Evolutionary conservation across 1,284 basidiomycete genomes (phyloP).

Genomic region (Cryptococcus maquisensis): DNA sequence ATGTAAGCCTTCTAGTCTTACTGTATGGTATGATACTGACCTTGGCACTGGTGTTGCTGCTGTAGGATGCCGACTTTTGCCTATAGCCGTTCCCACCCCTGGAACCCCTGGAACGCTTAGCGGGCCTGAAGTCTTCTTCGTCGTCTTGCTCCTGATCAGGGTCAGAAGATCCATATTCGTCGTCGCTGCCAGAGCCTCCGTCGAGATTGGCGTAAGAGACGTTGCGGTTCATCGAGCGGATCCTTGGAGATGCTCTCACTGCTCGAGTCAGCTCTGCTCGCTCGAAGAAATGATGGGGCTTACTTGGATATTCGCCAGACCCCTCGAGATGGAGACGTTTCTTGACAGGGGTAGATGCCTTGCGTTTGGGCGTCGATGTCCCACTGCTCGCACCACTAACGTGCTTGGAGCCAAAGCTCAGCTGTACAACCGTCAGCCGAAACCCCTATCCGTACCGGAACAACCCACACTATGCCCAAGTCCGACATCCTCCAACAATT

Average conservation of each 20-base stretch:
- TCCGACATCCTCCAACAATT: slow-evolving; percentile 38
- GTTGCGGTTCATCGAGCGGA: slow-evolving; percentile 35
- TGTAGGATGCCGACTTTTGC: slow-evolving; percentile 13
- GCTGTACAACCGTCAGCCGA: slow-evolving; percentile 5
- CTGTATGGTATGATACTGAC: neutral
- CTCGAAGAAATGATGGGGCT: neutral
- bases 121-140: slow-evolving; percentile 37
- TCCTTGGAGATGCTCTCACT: slow-evolving; percentile 39
- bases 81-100: slow-evolving; percentile 18
- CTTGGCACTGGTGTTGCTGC: slow-evolving; percentile 5
- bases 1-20: neutral
- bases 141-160: slow-evolving; percentile 21
- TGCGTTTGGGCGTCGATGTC: slow-evolving; percentile 6
- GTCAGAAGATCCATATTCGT: slow-evolving; percentile 24
- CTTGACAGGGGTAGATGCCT: slow-evolving; percentile 23
- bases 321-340: slow-evolving; percentile 25
- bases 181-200: slow-evolving; percentile 21
- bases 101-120: slow-evolving; percentile 25
- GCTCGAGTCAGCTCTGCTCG: slow-evolving; percentile 8
- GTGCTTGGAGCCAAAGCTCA: slow-evolving; percentile 9
- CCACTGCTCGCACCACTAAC: slow-evolving; percentile 2
- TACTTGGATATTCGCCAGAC: slow-evolving; percentile 22
- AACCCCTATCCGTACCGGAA: neutral
- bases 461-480: slow-evolving; percentile 23
- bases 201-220: slow-evolving; percentile 41